Conservation (phyloP, 2,329 filamentous ascomycete species). For the Lasiodiplodia theobromae region DNA sequence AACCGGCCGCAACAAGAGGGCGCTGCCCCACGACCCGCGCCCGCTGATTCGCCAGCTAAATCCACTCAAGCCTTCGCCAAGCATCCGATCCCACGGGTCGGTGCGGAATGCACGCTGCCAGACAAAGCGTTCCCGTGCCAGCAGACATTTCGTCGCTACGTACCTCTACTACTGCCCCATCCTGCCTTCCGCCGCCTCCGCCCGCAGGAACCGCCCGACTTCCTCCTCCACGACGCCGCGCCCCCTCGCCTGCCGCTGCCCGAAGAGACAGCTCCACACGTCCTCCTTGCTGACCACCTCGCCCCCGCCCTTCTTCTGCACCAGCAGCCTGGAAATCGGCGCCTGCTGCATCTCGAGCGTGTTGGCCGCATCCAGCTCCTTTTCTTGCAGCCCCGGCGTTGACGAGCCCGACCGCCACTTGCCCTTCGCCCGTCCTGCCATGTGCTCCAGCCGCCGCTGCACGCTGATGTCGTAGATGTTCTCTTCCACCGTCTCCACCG, state of each 20-base stretch:
- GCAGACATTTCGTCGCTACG: no score
- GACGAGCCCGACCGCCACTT: constrained; percentile 35
- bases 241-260: constrained; percentile 45
- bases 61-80: constrained; percentile 29
- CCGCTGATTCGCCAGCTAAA: constrained; percentile 12
- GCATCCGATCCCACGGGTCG: constrained; percentile 27
- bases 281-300: constrained; percentile 82
- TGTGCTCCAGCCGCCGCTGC: constrained; percentile 77
- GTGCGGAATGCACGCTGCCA: constrained; percentile 19
- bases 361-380: constrained; percentile 80
- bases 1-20: neutral
- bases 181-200: constrained; percentile 62
- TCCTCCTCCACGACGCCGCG: constrained; percentile 52
- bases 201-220: constrained; percentile 59
- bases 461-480: constrained; percentile 90
- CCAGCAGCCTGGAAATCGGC: constrained; percentile 72
- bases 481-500: constrained; percentile 91
- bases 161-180: constrained; percentile 16
- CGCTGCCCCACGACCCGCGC: constrained; percentile 14
- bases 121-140: constrained; percentile 22
- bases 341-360: constrained; percentile 81
- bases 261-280: constrained; percentile 89
- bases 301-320: constrained; percentile 72
- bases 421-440: constrained; percentile 54
- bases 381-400: constrained; percentile 59